phyloP scores from a whole-genome alignment of 192 early-diverging fungal species.

The Nowakowskiella sp. region DNA sequence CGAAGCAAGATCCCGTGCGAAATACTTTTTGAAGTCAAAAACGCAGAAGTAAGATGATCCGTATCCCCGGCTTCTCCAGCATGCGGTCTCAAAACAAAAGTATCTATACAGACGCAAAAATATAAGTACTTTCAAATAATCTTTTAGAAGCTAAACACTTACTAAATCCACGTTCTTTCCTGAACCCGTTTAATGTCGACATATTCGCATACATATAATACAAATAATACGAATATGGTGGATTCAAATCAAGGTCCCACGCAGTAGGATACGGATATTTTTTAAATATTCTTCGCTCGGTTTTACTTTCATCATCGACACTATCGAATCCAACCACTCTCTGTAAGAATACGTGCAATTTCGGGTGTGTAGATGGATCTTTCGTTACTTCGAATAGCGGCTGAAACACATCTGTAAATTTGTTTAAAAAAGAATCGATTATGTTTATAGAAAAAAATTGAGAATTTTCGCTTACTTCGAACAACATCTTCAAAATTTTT shows the following conservation, averaged over 20 bases:
- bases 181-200: conserved; percentile 69
- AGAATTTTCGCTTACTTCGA: conserved; percentile 39
- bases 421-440: conserved; percentile 1
- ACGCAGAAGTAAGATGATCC: conserved; percentile 84
- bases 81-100: conserved; percentile 90
- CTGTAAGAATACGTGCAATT: conserved; percentile 87
- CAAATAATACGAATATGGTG: conserved; percentile 89
- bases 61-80: conserved; percentile 93
- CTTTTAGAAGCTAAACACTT: conserved; percentile 16
- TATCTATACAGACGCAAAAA: conserved; percentile 38
- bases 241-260: conserved; percentile 54
- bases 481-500: conserved; percentile 71
- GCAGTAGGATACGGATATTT: conserved; percentile 60
- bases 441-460: background rate
- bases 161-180: conserved; percentile 67
- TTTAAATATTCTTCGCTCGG: conserved; percentile 70
- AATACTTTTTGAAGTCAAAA: conserved; percentile 78
- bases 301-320: conserved; percentile 91
- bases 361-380: conserved; percentile 78
- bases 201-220: conserved; percentile 91
- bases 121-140: background rate
- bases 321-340: conserved; percentile 89
- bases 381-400: conserved; percentile 87
- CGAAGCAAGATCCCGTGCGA: conserved; percentile 88
- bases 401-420: conserved; percentile 63